A percentile compares a stretch with the other conserved stretches of the same genome.
These are phyloP conservation scores for Vitis hybrid DNA, from an alignment of 177 flowering plant genomes.

Conservation along the genomic window DNA sequence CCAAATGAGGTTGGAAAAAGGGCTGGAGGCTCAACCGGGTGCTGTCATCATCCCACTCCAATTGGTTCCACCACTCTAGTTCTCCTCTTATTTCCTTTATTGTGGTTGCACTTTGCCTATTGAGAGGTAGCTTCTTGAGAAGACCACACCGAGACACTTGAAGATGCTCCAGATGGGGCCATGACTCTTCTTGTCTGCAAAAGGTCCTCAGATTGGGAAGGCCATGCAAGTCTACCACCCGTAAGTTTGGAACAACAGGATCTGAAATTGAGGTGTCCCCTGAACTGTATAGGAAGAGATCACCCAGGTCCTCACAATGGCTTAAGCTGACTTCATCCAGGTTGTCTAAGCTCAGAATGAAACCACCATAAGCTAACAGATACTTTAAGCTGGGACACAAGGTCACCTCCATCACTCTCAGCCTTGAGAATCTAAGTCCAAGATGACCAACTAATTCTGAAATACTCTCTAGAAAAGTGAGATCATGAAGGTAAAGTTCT, in stretches of 20 bases:
- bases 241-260: slow-evolving; percentile 7
- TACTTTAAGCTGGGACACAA: slow-evolving; percentile 3
- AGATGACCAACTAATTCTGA: slow-evolving; percentile 11
- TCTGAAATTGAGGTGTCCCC: too few relatives aligned
- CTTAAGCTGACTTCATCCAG: slow-evolving; percentile 9
- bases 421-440: slow-evolving; percentile 8
- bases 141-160: slow-evolving; percentile 8
- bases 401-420: slow-evolving; percentile 4
- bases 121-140: slow-evolving; percentile 9
- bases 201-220: slow-evolving; percentile 11
- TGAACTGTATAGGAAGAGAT: slow-evolving; percentile 3
- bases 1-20: neutral
- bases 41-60: neutral
- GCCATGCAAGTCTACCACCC: neutral
- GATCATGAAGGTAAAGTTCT: slow-evolving; percentile 8
- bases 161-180: slow-evolving; percentile 10
- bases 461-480: neutral
- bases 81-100: slow-evolving; percentile 11
- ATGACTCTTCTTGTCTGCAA: neutral
- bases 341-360: slow-evolving; percentile 7
- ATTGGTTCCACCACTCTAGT: slow-evolving; percentile 10
- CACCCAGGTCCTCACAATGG: neutral
- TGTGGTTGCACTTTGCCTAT: neutral
- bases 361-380: neutral
- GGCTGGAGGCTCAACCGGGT: slow-evolving; percentile 1